These are phyloP conservation scores for Reticulascus tulasneorum DNA, from an alignment of 2,329 filamentous ascomycete genomes.

Conservation along the genomic window DNA sequence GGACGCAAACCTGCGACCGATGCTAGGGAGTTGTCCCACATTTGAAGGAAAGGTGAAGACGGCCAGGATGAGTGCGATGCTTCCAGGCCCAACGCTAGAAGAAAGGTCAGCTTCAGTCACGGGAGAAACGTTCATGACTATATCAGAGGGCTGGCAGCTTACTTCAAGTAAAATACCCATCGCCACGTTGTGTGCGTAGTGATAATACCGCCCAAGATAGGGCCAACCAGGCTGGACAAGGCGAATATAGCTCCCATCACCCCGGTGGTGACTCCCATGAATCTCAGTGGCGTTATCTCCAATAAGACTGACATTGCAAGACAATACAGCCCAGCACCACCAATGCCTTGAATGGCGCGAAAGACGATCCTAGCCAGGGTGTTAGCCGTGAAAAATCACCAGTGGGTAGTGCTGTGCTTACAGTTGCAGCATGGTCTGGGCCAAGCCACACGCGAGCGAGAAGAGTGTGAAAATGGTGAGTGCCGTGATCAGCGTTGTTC, in stretches of 20 bases:
- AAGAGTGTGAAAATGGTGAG: conserved; percentile 34
- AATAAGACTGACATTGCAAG: conserved; percentile 23
- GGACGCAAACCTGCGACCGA: neutral
- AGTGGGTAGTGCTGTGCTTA: conserved; percentile 11
- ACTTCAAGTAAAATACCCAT: conserved; percentile 34
- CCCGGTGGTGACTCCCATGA: neutral
- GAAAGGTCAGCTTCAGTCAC: neutral
- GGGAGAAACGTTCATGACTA: too few relatives aligned
- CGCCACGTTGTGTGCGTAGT: conserved; percentile 34
- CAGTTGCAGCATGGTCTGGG: conserved; percentile 27
- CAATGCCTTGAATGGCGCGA: conserved; percentile 37
- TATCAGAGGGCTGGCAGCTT: neutral
- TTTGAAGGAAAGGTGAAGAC: conserved; percentile 21
- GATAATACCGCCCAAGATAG: conserved; percentile 39
- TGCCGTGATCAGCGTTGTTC: conserved; percentile 27
- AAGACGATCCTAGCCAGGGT: conserved; percentile 26
- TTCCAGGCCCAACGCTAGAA: conserved; percentile 24
- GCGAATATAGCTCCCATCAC: conserved; percentile 1
- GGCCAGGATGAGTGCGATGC: conserved; percentile 19
- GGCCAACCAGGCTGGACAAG: conserved; percentile 31
- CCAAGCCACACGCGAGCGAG: conserved; percentile 34
- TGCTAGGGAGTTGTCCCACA: neutral
- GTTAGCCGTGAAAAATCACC: neutral
- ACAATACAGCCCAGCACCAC: conserved; percentile 41
- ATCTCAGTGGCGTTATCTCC: neutral